phyloP scores from a whole-genome alignment of 1,139 yeast species.

The Meyerozyma carpophila region DNA sequence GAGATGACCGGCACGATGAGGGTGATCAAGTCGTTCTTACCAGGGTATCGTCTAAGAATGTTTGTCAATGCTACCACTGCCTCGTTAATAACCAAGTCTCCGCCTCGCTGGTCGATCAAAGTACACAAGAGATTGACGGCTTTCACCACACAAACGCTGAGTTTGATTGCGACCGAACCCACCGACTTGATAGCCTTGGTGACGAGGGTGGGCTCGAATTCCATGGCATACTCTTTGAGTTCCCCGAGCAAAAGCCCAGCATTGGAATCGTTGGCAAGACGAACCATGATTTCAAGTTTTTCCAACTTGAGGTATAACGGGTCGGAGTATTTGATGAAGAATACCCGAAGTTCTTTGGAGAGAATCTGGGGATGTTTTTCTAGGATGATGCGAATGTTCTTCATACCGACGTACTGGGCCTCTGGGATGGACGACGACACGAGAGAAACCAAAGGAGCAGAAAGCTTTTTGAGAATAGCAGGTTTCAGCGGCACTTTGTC shows the following conservation, averaged over 20 bases:
- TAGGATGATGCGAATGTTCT: conserved; percentile 83
- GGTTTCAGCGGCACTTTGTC: conserved; percentile 40
- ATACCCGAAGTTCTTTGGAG: conserved; percentile 78
- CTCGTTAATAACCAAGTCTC: conserved; percentile 75
- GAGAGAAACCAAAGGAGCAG: conserved; percentile 90
- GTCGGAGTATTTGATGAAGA: conserved; percentile 90
- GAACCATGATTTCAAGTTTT: conserved; percentile 83
- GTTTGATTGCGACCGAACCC: conserved; percentile 84
- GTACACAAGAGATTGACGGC: conserved; percentile 76
- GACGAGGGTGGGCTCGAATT: conserved; percentile 87
- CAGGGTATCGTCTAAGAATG: conserved; percentile 74
- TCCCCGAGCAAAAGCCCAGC: conserved; percentile 72
- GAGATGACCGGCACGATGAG: conserved; percentile 67
- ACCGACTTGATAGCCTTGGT: conserved; percentile 76
- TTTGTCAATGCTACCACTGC: conserved; percentile 74
- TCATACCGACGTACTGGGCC: conserved; percentile 90
- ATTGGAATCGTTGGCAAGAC: conserved; percentile 71
- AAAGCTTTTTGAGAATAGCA: conserved; percentile 59
- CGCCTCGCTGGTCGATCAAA: conserved; percentile 67
- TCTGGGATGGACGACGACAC: conserved; percentile 85
- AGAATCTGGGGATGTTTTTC: conserved; percentile 84
- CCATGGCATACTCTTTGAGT: conserved; percentile 89
- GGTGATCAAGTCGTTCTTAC: conserved; percentile 51
- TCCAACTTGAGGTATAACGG: conserved; percentile 91
- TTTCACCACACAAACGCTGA: conserved; percentile 54